Evolutionary conservation across 306 rosid species (phyloP), one percentile per base, ranked within the genome.

Genomic region (Canavalia gladiata): DNA sequence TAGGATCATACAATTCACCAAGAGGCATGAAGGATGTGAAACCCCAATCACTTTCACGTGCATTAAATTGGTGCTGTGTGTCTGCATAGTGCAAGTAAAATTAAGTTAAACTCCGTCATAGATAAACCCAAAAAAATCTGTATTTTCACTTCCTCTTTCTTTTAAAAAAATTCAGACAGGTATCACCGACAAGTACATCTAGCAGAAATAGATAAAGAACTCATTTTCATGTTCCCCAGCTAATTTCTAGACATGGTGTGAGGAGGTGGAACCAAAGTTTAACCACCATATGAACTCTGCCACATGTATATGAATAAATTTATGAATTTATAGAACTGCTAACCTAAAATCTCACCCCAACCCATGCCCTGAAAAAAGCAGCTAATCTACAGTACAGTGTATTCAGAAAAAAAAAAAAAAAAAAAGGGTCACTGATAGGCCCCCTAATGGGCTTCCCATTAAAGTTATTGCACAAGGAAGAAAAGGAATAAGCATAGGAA

Each of bases 41-140:
- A 79, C 97, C 97, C 97, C 97, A 92, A 92, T 92, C 97, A 72
- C 97, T 90, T 89, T 92, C 97, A 5, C 97, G 82, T 1, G 92
- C 90, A 87, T 90, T 90, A 86, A 92, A 92, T 68, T 92, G 97
- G 50, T 92, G 97, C 13, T 92, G 97, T 28, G 97, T 90, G 82
- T 92, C 97, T 92, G 92, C 87, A 84, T 47, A 71, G 54, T 30
- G 34, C 35, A 68, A 69, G 83, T 51, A 82, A 50, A 59, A 81
- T 43, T 33, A 66, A 41, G 52, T 81, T 71, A 84, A 74, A 70
- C 65, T 74, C 68, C 30, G 50, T 60, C 52, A 62, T 12, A 63
- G 70, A 64, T 70, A 39, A n/a, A 43, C 13, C 65, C 52, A 49
- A 39, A 75, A 55, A 70, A 6, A 18, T 18, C 41, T 37, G 8